Conservation (phyloP, 306 rosid species). For the Dalbergia cultrata region DNA sequence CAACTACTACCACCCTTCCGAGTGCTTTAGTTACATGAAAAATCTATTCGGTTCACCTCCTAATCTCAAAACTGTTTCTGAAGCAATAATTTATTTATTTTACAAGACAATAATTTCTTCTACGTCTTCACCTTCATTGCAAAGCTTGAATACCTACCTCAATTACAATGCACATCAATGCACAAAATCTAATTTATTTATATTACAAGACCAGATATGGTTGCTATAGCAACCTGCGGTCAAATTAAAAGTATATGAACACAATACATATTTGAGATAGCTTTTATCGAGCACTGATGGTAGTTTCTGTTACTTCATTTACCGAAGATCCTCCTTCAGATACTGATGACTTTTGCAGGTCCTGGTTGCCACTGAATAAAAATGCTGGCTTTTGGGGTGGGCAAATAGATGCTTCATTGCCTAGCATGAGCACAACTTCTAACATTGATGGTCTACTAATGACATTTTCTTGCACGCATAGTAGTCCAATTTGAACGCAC, state of each 20-base stretch:
- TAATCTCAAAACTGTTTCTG: too few relatives aligned
- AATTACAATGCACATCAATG: too few relatives aligned
- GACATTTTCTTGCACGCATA: slow-evolving; percentile 64
- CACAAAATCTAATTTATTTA: too few relatives aligned
- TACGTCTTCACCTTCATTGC: too few relatives aligned
- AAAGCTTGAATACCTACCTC: too few relatives aligned
- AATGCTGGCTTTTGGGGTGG: slow-evolving; percentile 63
- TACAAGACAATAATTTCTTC: too few relatives aligned
- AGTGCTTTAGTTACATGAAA: too few relatives aligned
- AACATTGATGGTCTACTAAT: slow-evolving; percentile 59
- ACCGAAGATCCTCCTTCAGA: slow-evolving; percentile 53
- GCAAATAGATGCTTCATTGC: slow-evolving; percentile 56
- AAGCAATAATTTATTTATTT: too few relatives aligned
- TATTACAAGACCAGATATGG: too few relatives aligned
- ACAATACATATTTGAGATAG: neutral
- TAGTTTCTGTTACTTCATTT: slow-evolving; percentile 47
- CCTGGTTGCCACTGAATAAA: slow-evolving; percentile 36
- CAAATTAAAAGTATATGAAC: neutral
- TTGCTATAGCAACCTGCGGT: too few relatives aligned
- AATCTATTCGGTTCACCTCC: too few relatives aligned
- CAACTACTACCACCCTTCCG: too few relatives aligned
- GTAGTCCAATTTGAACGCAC: slow-evolving; percentile 65
- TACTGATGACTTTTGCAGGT: slow-evolving; percentile 20
- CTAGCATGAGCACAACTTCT: slow-evolving; percentile 63
- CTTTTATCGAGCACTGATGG: slow-evolving; percentile 40